Base-by-base conservation (phyloP, 2,329 filamentous ascomycete genomes). In the Aureobasidium lini region DNA sequence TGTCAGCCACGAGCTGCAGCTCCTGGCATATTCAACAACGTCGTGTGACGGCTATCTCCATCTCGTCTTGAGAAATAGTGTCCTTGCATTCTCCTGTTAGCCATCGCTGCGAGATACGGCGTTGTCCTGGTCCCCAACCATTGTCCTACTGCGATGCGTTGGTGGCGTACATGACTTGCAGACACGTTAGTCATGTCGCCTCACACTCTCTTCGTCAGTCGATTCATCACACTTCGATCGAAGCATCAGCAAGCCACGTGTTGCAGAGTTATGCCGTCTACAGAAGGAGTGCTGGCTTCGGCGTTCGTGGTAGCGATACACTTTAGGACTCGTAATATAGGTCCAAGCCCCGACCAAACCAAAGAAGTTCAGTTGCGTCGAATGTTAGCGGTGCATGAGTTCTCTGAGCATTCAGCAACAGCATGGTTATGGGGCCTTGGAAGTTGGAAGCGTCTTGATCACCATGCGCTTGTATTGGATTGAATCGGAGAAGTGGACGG, bases 1-100 rank as follows among this genome's bases (percentile, higher is more conserved):
- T 52, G 49, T n/a, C 49, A 42, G 49, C 49, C 49, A 52, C 11
- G 13, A 53, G 36, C 49, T 53, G 49, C 49, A 53, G 49, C 36
- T 32, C 8, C 29, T 31, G 31, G 37, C n/a, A 52, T 18, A 15
- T 36, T 31, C 18, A 18, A 13, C 29, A 34, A 5, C 18, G 15
- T 54, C 23, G 50, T 43, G 39, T 34, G 50, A 42, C 37, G n/a
- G 37, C 29, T 23, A 54, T 31, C 10, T 52, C n/a, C 47, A 50
- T 37, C n/a, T 50, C 32, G 11, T 37, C 28, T 31, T 11, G 8
- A 34, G 13, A 13, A 28, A 29, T n/a, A 23, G 23, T 23, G 23
- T 40, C 50, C 39, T 54, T 43, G n/a, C 50, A 18, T 42, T 54
- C n/a, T 7, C 3, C 23, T 15, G 29, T 23, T 31, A 28, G 47